Evolutionary conservation across 495 filamentous ascomycete genomes (phyloP), one percentile per base, ranked within the genome.

Genomic region (Talaromyces trachyspermus): DNA sequence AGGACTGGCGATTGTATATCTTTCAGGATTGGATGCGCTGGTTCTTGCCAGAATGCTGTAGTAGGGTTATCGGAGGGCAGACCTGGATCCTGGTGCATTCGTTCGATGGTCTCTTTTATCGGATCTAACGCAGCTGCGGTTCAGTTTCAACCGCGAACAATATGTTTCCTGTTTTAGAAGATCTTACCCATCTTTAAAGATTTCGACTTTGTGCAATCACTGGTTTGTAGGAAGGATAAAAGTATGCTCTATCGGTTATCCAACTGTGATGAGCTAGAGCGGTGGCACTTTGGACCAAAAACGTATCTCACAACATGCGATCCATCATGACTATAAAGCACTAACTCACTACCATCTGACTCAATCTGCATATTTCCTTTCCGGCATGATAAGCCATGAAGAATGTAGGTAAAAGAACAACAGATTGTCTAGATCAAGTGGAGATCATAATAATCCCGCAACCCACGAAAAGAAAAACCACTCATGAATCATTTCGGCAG

Each of bases 11-110:
- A 88, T 2, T 81, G 77, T 0, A 71, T 64, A 53, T 86, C 80
- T 12, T 75, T 75, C 1, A 80, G 62, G 1, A 84, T 68, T 32
- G 71, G 69, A 2, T 71, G 52, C 2, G 68, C 71, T 0, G 74
- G 69, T 44, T 83, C 70, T 7, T 69, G 80, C 88, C 89, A 95
- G 64, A 86, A 92, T 0, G 87, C 84, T 6, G 70, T 59, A 1
- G 83, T 86, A 2, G 83, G 72, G 6, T 76, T 65, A 1, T 66
- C 14, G 0, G 49, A 19, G 1, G 69, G 69, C 3, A 69, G 52
- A 9, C 61, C 63, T 8, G 65, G 65, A 33, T 63, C 62, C 5
- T 61, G 23, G 23, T 49, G 43, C 5, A 54, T 52, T 14, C 64
- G 58, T 22, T 59, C 15, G 12, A 65, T 35, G 26, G 64, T 62